A percentile compares a stretch with the other conserved stretches of the same genome.
These are phyloP conservation scores for Aspergillus thermomutatus DNA, from an alignment of 2,329 filamentous ascomycete species.

Conservation along the genomic window DNA sequence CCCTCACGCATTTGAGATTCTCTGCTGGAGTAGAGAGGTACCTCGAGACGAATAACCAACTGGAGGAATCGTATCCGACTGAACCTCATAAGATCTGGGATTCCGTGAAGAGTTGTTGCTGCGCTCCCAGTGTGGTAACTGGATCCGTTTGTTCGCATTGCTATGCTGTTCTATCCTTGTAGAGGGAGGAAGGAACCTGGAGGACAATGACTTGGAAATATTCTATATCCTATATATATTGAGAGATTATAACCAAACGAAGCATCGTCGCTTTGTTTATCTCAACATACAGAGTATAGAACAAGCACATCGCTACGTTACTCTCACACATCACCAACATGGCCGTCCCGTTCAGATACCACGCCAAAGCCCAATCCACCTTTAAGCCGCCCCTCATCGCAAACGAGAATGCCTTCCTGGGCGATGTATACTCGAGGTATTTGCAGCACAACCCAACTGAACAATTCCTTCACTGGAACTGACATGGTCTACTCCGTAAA, in stretches of 20 bases:
- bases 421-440: conserved; percentile 58
- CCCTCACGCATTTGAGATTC: background rate
- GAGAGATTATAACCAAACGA: background rate
- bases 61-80: background rate
- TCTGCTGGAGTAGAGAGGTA: background rate
- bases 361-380: conserved; percentile 54
- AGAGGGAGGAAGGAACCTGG: background rate
- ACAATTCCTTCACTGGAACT: background rate
- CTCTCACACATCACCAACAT: conserved; percentile 22
- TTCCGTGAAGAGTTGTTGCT: background rate
- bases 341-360: conserved; percentile 49
- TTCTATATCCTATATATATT: background rate
- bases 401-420: conserved; percentile 66
- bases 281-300: background rate
- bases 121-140: background rate
- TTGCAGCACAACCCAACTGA: background rate
- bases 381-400: conserved; percentile 65
- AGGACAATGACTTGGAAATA: background rate
- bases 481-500: conserved; percentile 19
- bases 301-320: background rate
- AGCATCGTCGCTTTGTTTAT: background rate
- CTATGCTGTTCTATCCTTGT: background rate
- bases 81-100: background rate
- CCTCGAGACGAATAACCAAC: background rate
- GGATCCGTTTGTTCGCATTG: background rate